phyloP scores from a whole-genome alignment of 1,284 basidiomycete genomes.

The Heterobasidion irregulare region DNA sequence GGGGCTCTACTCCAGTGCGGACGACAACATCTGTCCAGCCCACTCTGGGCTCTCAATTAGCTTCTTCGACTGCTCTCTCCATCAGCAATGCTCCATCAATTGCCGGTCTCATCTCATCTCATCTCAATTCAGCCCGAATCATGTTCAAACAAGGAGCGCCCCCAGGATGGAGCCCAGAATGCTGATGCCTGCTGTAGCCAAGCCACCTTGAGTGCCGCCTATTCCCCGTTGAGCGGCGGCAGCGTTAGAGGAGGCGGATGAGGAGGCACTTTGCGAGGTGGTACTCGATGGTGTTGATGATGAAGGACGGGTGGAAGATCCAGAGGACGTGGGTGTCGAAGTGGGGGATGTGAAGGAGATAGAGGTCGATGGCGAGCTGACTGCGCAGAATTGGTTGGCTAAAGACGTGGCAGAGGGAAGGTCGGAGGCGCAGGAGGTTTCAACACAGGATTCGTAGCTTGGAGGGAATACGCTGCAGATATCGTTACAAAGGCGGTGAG shows the following conservation, averaged over 20 bases:
- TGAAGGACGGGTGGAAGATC: background rate
- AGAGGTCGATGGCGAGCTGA: conserved; percentile 5
- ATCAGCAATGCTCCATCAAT: too few species aligned
- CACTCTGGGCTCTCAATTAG: too few species aligned
- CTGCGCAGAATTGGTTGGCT: conserved; percentile 10
- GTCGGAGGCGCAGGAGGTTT: conserved; percentile 2
- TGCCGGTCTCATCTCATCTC: too few species aligned
- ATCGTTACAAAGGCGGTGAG: background rate
- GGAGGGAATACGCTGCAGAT: conserved; percentile 6
- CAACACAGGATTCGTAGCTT: conserved; percentile 7
- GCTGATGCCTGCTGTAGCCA: too few species aligned
- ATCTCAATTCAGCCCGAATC: too few species aligned
- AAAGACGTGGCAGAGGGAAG: conserved; percentile 8
- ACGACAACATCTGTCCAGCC: background rate
- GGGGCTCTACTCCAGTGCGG: background rate
- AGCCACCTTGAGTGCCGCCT: too few species aligned
- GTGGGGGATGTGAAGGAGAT: conserved; percentile 11
- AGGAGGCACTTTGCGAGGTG: background rate
- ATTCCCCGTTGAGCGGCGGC: too few species aligned
- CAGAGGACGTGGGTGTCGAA: background rate
- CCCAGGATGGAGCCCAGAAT: too few species aligned
- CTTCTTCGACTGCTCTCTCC: too few species aligned
- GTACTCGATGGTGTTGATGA: background rate
- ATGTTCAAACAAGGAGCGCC: too few species aligned
- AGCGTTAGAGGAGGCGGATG: too few species aligned